Evolutionary conservation across 2,329 filamentous ascomycete species (phyloP).

Genomic region (Pyrenophora tritici-repentis): DNA sequence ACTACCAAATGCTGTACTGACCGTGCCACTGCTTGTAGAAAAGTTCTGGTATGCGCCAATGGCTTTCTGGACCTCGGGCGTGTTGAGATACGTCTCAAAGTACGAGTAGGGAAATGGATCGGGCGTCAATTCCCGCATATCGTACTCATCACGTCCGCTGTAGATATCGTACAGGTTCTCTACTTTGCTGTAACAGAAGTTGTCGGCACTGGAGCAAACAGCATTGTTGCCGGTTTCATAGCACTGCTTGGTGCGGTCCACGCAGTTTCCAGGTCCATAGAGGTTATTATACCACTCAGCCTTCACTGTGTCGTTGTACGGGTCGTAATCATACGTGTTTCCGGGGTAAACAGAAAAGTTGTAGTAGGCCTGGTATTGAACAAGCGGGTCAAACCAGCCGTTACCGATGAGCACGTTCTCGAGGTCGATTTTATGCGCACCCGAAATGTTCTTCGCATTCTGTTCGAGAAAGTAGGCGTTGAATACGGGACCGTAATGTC

Average conservation of each 20-base stretch:
- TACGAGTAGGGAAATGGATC: conserved; percentile 64
- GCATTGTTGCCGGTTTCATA: conserved; percentile 56
- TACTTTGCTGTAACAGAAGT: conserved; percentile 60
- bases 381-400: conserved; percentile 62
- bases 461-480: conserved; percentile 56
- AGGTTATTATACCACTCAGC: conserved; percentile 63
- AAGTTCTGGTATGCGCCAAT: conserved; percentile 66
- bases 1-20: conserved; percentile 51
- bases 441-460: conserved; percentile 51
- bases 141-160: conserved; percentile 62
- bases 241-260: conserved; percentile 62
- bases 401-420: conserved; percentile 62
- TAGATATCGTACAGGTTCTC: conserved; percentile 59
- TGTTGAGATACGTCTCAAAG: conserved; percentile 64
- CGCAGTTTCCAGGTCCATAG: conserved; percentile 65
- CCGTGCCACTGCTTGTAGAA: conserved; percentile 53
- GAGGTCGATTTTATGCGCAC: conserved; percentile 56
- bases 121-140: conserved; percentile 60
- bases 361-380: conserved; percentile 63
- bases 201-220: conserved; percentile 60
- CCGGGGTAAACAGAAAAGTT: conserved; percentile 62
- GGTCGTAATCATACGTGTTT: conserved; percentile 62
- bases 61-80: conserved; percentile 58
- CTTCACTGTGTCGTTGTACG: conserved; percentile 57
- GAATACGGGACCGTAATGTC: conserved; percentile 63